These are phyloP conservation scores for Phytophthora tubulina DNA, from an alignment of 352 stramenopile genomes.

Conservation along the genomic window DNA sequence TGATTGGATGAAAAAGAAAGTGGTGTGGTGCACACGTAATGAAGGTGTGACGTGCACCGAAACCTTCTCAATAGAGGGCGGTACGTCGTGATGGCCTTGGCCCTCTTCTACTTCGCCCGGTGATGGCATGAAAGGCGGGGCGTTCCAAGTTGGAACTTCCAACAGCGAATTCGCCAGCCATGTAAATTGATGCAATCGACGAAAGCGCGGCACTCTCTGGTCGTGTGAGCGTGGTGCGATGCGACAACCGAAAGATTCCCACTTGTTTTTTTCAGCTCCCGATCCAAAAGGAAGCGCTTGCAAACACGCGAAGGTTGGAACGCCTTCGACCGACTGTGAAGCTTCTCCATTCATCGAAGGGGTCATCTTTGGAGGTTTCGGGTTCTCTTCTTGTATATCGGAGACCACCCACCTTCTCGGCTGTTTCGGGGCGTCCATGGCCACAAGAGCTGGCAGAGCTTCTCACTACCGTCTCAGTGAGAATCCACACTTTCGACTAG, in stretches of 20 bases:
- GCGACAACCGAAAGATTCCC: conserved; percentile 26
- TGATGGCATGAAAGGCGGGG: conserved; percentile 4
- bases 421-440: conserved; percentile 21
- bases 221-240: conserved; percentile 29
- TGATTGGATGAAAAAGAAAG: conserved; percentile 32
- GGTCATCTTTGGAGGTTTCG: neutral
- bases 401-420: conserved; percentile 10
- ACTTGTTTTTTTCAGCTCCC: conserved; percentile 18
- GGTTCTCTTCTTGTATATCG: conserved; percentile 10
- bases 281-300: conserved; percentile 28
- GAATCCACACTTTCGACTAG: conserved; percentile 7
- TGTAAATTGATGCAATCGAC: conserved; percentile 11
- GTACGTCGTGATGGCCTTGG: too few relatives aligned
- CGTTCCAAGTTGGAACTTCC: conserved; percentile 7
- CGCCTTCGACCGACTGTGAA: neutral
- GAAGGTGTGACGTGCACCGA: neutral
- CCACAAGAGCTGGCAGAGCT: conserved; percentile 12
- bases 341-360: neutral
- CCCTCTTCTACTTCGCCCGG: neutral
- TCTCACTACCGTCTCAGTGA: conserved; percentile 28
- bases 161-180: conserved; percentile 17
- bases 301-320: conserved; percentile 31
- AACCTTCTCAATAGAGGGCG: neutral
- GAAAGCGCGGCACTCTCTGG: conserved; percentile 26
- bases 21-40: neutral